phyloP scores from a whole-genome alignment of 2,329 filamentous ascomycete genomes.

The Fusarium sacchari region DNA sequence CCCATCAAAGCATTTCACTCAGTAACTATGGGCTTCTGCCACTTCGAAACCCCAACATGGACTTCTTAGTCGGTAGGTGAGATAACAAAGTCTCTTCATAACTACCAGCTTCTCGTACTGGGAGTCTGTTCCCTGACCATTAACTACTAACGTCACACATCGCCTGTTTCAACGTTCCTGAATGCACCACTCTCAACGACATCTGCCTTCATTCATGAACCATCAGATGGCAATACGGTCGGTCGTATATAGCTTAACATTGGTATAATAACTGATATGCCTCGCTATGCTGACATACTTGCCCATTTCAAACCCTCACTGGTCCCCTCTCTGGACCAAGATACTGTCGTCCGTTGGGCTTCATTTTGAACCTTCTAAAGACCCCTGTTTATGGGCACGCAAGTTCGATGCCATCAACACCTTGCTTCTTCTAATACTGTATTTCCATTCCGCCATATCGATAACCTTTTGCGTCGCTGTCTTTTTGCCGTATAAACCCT shows the following conservation, averaged over 20 bases:
- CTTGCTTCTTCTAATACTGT: conserved; percentile 21
- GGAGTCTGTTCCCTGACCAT: neutral
- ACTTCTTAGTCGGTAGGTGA: neutral
- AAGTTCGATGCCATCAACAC: neutral
- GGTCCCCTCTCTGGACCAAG: neutral
- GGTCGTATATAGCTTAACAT: conserved; percentile 19
- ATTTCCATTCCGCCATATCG: conserved; percentile 37
- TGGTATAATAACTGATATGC: conserved; percentile 17
- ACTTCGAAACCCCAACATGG: neutral
- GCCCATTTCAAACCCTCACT: neutral
- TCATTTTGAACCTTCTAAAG: neutral
- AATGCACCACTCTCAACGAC: neutral
- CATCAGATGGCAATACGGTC: neutral
- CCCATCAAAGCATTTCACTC: neutral
- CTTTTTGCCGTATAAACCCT: conserved; percentile 38
- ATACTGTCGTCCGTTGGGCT: neutral
- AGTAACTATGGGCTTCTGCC: neutral
- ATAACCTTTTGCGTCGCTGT: conserved; percentile 23
- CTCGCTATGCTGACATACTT: conserved; percentile 3
- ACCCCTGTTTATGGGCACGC: neutral
- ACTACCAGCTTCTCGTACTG: no score
- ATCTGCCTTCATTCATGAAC: neutral
- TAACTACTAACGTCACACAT: neutral
- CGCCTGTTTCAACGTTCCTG: neutral
- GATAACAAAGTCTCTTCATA: neutral